Evolutionary conservation across 257 asterid genomes (phyloP).

Genomic region (Lavandula angustifolia): DNA sequence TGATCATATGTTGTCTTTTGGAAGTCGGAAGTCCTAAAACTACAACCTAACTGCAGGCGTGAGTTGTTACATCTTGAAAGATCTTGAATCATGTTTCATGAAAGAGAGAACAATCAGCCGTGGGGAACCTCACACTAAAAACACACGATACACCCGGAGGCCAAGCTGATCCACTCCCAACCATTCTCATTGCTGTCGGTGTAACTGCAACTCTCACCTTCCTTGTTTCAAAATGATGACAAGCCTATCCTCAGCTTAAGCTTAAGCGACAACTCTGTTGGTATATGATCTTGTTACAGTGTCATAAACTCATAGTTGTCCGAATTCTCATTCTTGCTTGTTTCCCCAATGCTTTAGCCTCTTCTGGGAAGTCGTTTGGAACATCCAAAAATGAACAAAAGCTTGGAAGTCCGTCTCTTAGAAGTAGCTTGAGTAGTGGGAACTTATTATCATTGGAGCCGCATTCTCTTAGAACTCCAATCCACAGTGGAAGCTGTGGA

Average conservation of each 20-base stretch:
- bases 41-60: constrained; percentile 44
- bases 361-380: constrained; percentile 57
- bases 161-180: constrained; percentile 40
- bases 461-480: constrained; percentile 24
- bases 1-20: no score
- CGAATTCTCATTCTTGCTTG: constrained; percentile 19
- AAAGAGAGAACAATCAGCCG: constrained; percentile 39
- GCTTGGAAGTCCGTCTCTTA: constrained; percentile 45
- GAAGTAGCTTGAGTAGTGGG: constrained; percentile 36
- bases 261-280: constrained; percentile 63
- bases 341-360: constrained; percentile 50
- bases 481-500: constrained; percentile 19
- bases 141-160: constrained; percentile 37
- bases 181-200: constrained; percentile 47
- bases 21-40: no score
- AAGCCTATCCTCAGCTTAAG: constrained; percentile 86
- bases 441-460: constrained; percentile 32
- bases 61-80: constrained; percentile 58
- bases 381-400: constrained; percentile 46
- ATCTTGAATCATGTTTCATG: constrained; percentile 37
- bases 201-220: constrained; percentile 52
- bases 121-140: no score
- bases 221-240: constrained; percentile 58
- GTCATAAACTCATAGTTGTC: not conserved
- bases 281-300: constrained; percentile 39